phyloP scores from a whole-genome alignment of 2,329 filamentous ascomycete genomes.

The Fusarium veterinarium region DNA sequence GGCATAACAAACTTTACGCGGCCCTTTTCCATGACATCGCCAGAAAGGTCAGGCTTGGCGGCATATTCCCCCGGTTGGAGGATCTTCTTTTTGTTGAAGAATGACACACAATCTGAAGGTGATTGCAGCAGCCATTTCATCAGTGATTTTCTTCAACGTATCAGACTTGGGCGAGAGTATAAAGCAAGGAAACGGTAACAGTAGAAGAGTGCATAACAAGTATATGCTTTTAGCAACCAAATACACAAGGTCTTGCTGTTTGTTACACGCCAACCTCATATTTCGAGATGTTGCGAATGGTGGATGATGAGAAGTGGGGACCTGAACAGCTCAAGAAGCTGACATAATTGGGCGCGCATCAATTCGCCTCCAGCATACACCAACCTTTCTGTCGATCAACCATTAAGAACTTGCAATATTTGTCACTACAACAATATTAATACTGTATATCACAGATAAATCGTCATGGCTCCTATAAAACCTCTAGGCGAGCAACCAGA shows the following conservation, averaged over 20 bases:
- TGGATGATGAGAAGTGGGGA: conserved; percentile 3
- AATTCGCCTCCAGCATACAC: background rate
- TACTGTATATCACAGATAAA: background rate
- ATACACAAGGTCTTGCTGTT: background rate
- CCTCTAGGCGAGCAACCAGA: conserved; percentile 26
- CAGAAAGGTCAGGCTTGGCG: background rate
- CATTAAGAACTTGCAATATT: background rate
- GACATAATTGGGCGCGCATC: conserved; percentile 5
- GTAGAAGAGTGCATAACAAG: background rate
- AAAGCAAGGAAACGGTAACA: background rate
- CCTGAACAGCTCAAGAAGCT: background rate
- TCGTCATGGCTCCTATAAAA: conserved; percentile 32
- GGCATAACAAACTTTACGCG: background rate
- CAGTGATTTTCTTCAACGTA: background rate
- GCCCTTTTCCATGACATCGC: background rate
- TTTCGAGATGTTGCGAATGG: background rate
- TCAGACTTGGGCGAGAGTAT: too few relatives aligned
- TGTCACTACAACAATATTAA: background rate
- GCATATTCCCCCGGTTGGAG: background rate
- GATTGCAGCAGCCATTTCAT: background rate
- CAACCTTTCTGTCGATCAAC: background rate
- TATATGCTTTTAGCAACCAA: background rate
- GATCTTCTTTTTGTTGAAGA: background rate
- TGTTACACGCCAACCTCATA: background rate
- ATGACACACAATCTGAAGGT: background rate